Evolutionary conservation across 31 red algal species (phyloP), one percentile per base, ranked within the genome.

Genomic region (Asparagopsis taxiformis): DNA sequence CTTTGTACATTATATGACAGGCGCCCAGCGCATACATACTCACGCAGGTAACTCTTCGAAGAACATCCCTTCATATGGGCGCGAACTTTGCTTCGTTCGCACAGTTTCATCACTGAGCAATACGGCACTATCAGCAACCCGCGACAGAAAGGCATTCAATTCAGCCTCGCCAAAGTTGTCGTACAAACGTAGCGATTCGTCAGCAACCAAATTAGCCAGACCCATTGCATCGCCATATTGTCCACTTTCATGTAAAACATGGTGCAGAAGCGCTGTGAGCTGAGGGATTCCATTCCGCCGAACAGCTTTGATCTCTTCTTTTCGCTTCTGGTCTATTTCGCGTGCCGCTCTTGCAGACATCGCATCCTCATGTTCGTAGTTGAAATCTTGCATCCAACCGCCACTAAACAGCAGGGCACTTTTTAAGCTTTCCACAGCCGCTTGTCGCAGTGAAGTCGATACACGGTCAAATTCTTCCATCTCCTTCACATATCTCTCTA

Each of bases 161-260:
- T 82, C 78, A 15, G 78, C 19, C 32, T 38, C 34, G 37, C 58
- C 59, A 62, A 82, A 82, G 30, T 39, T 62, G 21, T 72, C 30
- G 58, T 72, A 82, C 11, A 82, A 60, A 24, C 66, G 62, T 2
- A 82, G 38, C 26, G 62, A 32, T 31, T 82, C 78, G n/a, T 39
- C 56, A 6, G 78, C 78, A 7, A 82, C 66, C 29, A 71, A 35
- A 17, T 60, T 62, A 1, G 78, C 78, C 1, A 82, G 43, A 30
- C 56, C 78, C 26, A 65, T 72, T 25, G 78, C 78, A 25, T 82
- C 78, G 38, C 48, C 38, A 82, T 63, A 82, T 21, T 72, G 39
- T 39, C 55, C 78, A 2, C 78, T 82, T 30, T 60, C 57, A 34
- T 82, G 66, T 10, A 72, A 34, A 20, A 72, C 67, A 11, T 72